Percentiles rank a stretch among this genome's conserved stretches.
Evolutionary conservation across 2,329 filamentous ascomycete genomes (phyloP).

Genomic region (Cadophora sp.): DNA sequence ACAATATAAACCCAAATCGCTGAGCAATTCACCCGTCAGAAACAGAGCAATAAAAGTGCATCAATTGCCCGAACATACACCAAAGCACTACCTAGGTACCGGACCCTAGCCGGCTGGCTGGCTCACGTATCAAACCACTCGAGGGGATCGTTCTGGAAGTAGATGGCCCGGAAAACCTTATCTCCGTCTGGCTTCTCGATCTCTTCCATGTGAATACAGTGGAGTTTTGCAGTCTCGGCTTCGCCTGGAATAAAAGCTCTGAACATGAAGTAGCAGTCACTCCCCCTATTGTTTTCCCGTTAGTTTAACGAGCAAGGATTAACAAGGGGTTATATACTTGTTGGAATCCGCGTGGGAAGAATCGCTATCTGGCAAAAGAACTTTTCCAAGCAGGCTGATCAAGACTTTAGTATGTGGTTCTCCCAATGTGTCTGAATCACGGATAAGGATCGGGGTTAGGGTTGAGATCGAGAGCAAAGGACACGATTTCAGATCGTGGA

Average conservation of each 20-base stretch:
- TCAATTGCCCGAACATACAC: neutral
- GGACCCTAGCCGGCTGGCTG: neutral
- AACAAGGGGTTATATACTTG: too few relatives aligned
- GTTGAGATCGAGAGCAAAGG: too few relatives aligned
- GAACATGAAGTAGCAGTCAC: conserved; percentile 54
- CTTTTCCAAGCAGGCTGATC: conserved; percentile 56
- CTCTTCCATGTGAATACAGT: conserved; percentile 55
- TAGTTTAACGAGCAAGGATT: too few relatives aligned
- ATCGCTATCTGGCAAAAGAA: conserved; percentile 51
- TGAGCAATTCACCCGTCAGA: neutral
- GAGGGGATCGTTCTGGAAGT: conserved; percentile 53
- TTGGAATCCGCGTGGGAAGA: conserved; percentile 6
- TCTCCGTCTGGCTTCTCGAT: conserved; percentile 51
- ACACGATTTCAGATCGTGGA: too few relatives aligned
- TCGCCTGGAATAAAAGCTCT: conserved; percentile 54
- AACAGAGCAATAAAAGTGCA: neutral
- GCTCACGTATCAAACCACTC: conserved; percentile 60
- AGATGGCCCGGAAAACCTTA: conserved; percentile 55
- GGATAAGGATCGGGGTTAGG: neutral
- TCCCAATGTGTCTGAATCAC: too few relatives aligned
- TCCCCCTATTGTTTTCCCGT: too few relatives aligned
- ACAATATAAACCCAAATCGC: neutral
- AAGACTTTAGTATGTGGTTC: too few relatives aligned
- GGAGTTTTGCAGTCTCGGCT: conserved; percentile 49
- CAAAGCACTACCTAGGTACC: too few relatives aligned